These are phyloP conservation scores for Microcyclospora pomicola DNA, from an alignment of 2,329 filamentous ascomycete genomes.

Conservation along the genomic window DNA sequence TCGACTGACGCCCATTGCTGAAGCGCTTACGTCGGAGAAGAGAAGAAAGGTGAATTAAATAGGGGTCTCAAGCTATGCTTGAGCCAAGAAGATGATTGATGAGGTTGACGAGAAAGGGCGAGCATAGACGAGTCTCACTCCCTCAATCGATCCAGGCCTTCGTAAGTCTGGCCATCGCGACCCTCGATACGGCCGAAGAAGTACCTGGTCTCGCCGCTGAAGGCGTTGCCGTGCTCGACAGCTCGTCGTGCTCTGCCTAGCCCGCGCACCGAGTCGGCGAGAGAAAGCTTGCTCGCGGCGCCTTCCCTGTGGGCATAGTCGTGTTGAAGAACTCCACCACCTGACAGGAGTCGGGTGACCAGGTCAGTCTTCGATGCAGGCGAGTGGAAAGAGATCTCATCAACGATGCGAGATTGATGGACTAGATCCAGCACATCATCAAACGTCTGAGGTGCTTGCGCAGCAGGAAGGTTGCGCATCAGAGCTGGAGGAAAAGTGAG, in stretches of 20 bases:
- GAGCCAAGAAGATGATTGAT: too few species aligned
- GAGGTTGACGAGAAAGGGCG: too few species aligned
- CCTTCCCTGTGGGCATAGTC: constrained; percentile 6
- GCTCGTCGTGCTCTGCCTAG: constrained; percentile 17
- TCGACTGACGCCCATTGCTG: too few species aligned
- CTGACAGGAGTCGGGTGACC: constrained; percentile 50
- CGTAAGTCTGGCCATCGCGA: neutral
- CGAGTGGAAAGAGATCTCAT: constrained; percentile 59
- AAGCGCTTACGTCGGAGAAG: too few species aligned
- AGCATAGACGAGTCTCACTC: neutral
- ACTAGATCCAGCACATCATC: constrained; percentile 69
- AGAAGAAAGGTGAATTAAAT: too few species aligned
- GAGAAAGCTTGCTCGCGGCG: constrained; percentile 13
- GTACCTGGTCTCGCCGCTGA: neutral
- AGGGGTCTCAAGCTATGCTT: too few species aligned
- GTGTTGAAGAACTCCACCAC: constrained; percentile 20
- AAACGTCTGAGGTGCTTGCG: constrained; percentile 47
- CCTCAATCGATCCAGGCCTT: neutral
- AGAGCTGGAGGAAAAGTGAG: constrained; percentile 49
- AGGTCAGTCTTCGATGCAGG: constrained; percentile 55
- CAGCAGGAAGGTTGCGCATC: constrained; percentile 39
- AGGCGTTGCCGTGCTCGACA: neutral
- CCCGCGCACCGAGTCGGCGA: constrained; percentile 21
- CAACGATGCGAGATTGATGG: constrained; percentile 55
- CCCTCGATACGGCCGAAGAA: neutral